Base-by-base conservation (phyloP, 2,329 filamentous ascomycete species). In the Leptosphaerulina australis region DNA sequence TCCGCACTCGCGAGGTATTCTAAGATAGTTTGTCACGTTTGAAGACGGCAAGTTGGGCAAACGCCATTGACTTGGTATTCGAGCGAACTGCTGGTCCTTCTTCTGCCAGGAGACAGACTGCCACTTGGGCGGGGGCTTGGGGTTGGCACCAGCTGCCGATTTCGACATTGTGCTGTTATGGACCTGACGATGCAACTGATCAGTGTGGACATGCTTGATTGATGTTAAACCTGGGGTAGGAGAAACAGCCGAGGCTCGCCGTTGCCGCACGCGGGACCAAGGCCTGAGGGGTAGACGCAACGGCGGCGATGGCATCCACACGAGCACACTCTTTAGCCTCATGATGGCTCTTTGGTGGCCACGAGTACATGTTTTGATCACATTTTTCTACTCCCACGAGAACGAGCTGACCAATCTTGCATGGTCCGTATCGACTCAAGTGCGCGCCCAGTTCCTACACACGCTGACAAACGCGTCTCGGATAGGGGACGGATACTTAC, bases 1-100 rank as follows among this genome's bases (percentile, higher is more conserved):
- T 0, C 81, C 81, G 58, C 81, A 81, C 39, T 72, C 71, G n/a
- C 76, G 71, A 2, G 82, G 82, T 8, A 84, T 68, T 21, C 77
- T 69, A 41, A 81, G 73, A 40, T 68, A 59, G 47, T 59, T 68
- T 38, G 65, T 64, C 15, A 63, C 55, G 14, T 58, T 50, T 2
- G 60, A n/a, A 33, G 62, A 30, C 0, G 67, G 66, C 11, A 56
- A 36, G 15, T 30, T 50, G 20, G 44, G 50, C 33, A 81, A 62
- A n/a, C 63, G 71, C 77, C 77, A 81, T 59, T 70, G 70, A 34
- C 60, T 55, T 3, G 78, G 78, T 47, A 81, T 78, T 18, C 71
- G 64, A 12, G 65, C 58, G 21, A 50, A 56, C 39, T 74, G 74
- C 55, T 79, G 67, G 26, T 71, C 68, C 53, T 76, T 73, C 59